phyloP scores from a whole-genome alignment of 176 grass and related monocot species.

The Oropetium thomaeum region DNA sequence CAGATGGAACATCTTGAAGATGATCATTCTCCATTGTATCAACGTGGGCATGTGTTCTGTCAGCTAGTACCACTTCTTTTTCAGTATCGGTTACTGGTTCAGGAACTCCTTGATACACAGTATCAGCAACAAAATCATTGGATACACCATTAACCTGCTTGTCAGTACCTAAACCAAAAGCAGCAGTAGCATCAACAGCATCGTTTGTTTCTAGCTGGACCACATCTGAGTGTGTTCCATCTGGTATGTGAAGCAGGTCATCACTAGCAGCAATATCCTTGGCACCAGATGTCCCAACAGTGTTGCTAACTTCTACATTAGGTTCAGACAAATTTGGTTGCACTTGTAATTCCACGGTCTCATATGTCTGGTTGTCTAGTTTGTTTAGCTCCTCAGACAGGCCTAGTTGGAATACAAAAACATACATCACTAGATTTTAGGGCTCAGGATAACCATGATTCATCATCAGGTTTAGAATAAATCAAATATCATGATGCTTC shows the following conservation, averaged over 20 bases:
- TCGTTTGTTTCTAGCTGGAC: slow-evolving; percentile 9
- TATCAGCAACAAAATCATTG: slow-evolving; percentile 28
- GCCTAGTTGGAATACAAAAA: slow-evolving; percentile 47
- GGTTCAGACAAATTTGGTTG: slow-evolving; percentile 22
- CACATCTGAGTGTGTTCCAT: slow-evolving; percentile 18
- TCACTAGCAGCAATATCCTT: slow-evolving; percentile 18
- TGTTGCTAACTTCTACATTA: slow-evolving; percentile 21
- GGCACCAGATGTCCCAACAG: slow-evolving; percentile 28
- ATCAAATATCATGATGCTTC: background rate
- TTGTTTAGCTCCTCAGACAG: slow-evolving; percentile 58
- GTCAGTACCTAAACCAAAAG: slow-evolving; percentile 29
- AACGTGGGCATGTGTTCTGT: slow-evolving; percentile 33
- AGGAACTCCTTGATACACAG: slow-evolving; percentile 20
- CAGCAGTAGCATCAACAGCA: background rate
- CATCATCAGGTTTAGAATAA: slow-evolving; percentile 10
- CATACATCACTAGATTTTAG: background rate
- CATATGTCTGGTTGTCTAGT: slow-evolving; percentile 49
- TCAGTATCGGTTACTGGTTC: slow-evolving; percentile 19
- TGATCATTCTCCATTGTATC: slow-evolving; percentile 24
- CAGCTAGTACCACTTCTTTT: slow-evolving; percentile 25
- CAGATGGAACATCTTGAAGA: slow-evolving; percentile 39
- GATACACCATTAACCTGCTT: slow-evolving; percentile 25
- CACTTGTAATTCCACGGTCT: slow-evolving; percentile 25
- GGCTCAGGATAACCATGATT: background rate
- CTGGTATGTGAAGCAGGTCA: slow-evolving; percentile 29